phyloP scores from a whole-genome alignment of 2,329 filamentous ascomycete species.

The Knufia petricola region DNA sequence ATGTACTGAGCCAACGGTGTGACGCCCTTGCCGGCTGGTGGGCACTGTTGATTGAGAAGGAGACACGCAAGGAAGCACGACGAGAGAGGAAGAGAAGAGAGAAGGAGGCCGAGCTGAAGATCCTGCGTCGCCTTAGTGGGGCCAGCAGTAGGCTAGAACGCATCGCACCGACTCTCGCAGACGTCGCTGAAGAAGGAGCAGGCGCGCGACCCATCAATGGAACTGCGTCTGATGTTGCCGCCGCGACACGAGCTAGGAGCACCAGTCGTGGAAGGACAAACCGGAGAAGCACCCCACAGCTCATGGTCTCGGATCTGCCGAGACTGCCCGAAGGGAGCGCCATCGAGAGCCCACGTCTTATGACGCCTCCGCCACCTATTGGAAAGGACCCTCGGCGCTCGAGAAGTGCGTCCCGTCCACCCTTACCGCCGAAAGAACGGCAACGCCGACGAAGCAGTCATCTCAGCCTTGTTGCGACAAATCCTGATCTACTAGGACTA shows the following conservation, averaged over 20 bases:
- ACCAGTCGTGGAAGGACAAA: constrained; percentile 63
- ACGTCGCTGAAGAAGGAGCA: constrained; percentile 67
- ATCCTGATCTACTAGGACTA: constrained; percentile 50
- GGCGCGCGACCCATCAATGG: constrained; percentile 24
- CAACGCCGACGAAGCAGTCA: constrained; percentile 72
- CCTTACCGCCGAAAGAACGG: constrained; percentile 80
- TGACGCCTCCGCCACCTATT: constrained; percentile 57
- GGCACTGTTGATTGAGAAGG: constrained; percentile 88
- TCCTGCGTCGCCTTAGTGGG: constrained; percentile 71
- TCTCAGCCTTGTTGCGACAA: constrained; percentile 69
- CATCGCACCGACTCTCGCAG: constrained; percentile 64
- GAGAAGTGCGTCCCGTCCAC: constrained; percentile 64
- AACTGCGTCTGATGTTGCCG: constrained; percentile 10
- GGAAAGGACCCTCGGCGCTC: constrained; percentile 72
- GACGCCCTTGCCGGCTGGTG: constrained; percentile 93
- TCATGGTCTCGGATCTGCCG: constrained; percentile 64
- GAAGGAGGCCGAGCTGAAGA: constrained; percentile 70
- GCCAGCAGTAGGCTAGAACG: constrained; percentile 80
- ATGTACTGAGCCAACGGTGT: constrained; percentile 80
- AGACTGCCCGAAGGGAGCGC: constrained; percentile 58
- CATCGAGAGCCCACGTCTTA: constrained; percentile 27
- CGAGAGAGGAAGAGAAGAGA: constrained; percentile 77
- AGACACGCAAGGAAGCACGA: constrained; percentile 73
- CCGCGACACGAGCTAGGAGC: constrained; percentile 26
- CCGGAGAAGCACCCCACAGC: constrained; percentile 57